phyloP scores from a whole-genome alignment of 176 grass and related monocot genomes.

The Chrysopogon serrulatus region DNA sequence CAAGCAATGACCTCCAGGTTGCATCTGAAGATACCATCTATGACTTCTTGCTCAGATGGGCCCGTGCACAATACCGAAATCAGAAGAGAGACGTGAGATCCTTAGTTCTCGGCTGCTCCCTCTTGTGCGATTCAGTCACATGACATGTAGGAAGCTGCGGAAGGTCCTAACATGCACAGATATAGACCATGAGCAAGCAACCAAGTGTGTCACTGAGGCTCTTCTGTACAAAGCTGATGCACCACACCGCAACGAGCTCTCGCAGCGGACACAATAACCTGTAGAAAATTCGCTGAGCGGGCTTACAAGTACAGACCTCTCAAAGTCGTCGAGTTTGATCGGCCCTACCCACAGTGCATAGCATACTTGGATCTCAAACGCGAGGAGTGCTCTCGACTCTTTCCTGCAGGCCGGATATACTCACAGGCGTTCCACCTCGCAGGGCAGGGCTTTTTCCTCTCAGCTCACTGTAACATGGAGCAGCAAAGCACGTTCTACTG shows the following conservation, averaged over 20 bases:
- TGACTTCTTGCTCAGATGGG: conserved; percentile 72
- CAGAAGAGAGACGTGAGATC: conserved; percentile 65
- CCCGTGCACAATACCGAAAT: conserved; percentile 41
- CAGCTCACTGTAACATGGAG: conserved; percentile 58
- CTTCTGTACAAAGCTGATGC: conserved; percentile 70
- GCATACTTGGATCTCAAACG: conserved; percentile 80
- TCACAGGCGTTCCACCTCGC: conserved; percentile 75
- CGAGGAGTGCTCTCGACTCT: conserved; percentile 63
- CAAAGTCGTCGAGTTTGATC: conserved; percentile 81
- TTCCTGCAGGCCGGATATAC: conserved; percentile 52
- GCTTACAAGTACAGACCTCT: conserved; percentile 72
- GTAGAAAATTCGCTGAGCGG: conserved; percentile 36
- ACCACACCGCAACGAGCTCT: conserved; percentile 50
- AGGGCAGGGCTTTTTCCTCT: conserved; percentile 72
- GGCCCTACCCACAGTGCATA: conserved; percentile 66
- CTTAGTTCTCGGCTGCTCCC: conserved; percentile 57
- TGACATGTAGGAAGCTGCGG: conserved; percentile 67
- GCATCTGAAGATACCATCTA: conserved; percentile 76
- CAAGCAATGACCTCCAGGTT: conserved; percentile 71
- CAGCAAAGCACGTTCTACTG: conserved; percentile 49
- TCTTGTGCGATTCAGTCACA: conserved; percentile 65
- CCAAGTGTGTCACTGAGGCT: conserved; percentile 60
- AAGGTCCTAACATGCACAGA: conserved; percentile 62
- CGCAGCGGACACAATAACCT: conserved; percentile 34
- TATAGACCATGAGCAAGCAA: conserved; percentile 56